These are phyloP conservation scores for Xylariales sp. DNA, from an alignment of 2,329 filamentous ascomycete species.

Conservation along the genomic window DNA sequence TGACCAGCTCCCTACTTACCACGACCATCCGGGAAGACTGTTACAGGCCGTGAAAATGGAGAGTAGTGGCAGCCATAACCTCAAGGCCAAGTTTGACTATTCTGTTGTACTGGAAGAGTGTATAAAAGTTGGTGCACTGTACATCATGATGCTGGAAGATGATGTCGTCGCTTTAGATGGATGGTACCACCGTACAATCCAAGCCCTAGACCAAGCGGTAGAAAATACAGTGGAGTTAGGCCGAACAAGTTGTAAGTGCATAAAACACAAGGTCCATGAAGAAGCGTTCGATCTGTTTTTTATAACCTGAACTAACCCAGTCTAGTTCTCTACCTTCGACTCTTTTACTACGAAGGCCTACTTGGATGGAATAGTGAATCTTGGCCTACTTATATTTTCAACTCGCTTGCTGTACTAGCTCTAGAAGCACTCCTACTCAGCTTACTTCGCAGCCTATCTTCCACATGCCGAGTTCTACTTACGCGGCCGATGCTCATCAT, in stretches of 20 bases:
- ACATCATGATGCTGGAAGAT: constrained; percentile 21
- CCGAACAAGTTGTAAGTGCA: constrained; percentile 10
- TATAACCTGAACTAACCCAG: too few species aligned
- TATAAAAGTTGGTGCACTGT: constrained; percentile 12
- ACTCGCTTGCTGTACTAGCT: constrained; percentile 9
- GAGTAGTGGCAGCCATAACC: too few species aligned
- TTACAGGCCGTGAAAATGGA: too few species aligned
- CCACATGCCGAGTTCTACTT: constrained; percentile 10
- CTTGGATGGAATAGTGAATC: constrained; percentile 23
- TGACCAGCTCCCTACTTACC: too few species aligned
- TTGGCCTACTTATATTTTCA: constrained; percentile 16
- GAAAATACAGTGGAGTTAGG: constrained; percentile 14
- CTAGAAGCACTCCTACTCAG: constrained; percentile 9
- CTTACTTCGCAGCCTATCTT: constrained; percentile 9
- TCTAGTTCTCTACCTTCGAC: constrained; percentile 21
- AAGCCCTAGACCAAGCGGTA: constrained; percentile 12
- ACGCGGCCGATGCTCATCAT: constrained; percentile 11
- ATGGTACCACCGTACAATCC: constrained; percentile 16
- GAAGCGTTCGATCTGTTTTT: too few species aligned
- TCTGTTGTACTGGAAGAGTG: constrained; percentile 15
- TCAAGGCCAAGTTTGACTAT: constrained; percentile 18
- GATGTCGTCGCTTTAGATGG: constrained; percentile 22
- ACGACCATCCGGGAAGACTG: too few species aligned
- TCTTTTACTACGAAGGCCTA: constrained; percentile 22
- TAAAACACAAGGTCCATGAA: too few species aligned